Conservation (phyloP, 345 rosid species). For the Ceriops decandra region DNA sequence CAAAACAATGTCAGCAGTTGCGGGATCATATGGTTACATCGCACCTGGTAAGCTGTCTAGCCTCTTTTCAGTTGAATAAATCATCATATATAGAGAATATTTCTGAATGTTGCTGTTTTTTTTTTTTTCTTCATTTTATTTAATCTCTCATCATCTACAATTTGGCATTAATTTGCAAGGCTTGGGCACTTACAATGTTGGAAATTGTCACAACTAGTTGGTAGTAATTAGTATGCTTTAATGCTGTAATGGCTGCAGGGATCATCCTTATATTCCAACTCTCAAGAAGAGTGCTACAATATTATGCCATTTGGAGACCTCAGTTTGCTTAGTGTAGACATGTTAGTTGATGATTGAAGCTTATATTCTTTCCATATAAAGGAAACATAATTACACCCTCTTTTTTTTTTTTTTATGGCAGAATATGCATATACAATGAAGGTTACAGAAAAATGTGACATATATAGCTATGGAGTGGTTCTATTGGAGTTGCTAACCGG, state of each 20-base stretch:
- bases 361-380: background rate
- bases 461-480: conserved; percentile 34
- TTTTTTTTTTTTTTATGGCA: background rate
- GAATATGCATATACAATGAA: conserved; percentile 33
- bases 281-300: background rate
- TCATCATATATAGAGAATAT: background rate
- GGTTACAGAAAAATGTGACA: conserved; percentile 31
- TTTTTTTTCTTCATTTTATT: too few relatives aligned
- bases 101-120: background rate
- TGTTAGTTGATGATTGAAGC: too few relatives aligned
- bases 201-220: too few relatives aligned
- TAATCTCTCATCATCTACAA: too few relatives aligned
- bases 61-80: background rate
- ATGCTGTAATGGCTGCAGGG: too few relatives aligned
- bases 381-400: background rate
- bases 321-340: too few relatives aligned
- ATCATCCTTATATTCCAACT: background rate
- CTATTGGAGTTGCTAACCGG: conserved; percentile 33
- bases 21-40: conserved; percentile 89
- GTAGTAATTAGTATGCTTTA: too few relatives aligned
- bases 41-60: conserved; percentile 57
- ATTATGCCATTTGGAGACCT: too few relatives aligned
- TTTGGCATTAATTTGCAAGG: too few relatives aligned
- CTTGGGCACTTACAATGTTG: too few relatives aligned
- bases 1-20: conserved; percentile 89